These are phyloP conservation scores for Ciborinia camelliae DNA, from an alignment of 2,329 filamentous ascomycete species.

Conservation along the genomic window DNA sequence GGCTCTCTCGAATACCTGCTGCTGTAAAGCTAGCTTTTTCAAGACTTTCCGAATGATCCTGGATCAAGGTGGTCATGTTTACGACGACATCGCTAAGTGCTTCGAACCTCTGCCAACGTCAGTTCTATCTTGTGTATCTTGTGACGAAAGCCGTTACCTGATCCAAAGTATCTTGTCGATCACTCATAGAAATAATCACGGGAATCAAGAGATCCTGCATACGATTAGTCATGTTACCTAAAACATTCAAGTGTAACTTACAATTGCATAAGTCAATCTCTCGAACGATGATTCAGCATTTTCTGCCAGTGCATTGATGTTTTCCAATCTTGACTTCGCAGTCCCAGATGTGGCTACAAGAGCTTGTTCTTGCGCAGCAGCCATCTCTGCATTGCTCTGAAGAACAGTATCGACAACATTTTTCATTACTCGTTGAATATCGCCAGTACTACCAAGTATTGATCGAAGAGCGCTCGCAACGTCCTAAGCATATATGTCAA, in stretches of 20 bases:
- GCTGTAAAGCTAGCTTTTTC: conserved; percentile 28
- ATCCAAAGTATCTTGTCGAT: conserved; percentile 30
- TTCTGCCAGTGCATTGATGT: conserved; percentile 28
- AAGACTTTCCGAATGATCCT: conserved; percentile 29
- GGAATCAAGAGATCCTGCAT: conserved; percentile 25
- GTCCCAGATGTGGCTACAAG: conserved; percentile 26
- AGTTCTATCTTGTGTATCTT: not conserved
- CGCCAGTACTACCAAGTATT: conserved; percentile 19
- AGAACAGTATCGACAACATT: conserved; percentile 22
- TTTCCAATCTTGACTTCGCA: conserved; percentile 25
- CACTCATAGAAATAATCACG: conserved; percentile 25
- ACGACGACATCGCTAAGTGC: conserved; percentile 23
- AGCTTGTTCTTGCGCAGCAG: conserved; percentile 32
- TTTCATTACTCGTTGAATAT: conserved; percentile 25
- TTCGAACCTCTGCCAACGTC: conserved; percentile 27
- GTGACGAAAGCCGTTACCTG: conserved; percentile 22
- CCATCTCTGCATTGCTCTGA: conserved; percentile 33
- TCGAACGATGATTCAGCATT: conserved; percentile 26
- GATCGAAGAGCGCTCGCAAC: conserved; percentile 14
- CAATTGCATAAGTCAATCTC: conserved; percentile 26
- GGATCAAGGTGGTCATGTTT: conserved; percentile 32
- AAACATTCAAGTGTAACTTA: conserved; percentile 17
- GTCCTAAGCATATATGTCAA: not conserved
- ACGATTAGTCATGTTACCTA: conserved; percentile 16
- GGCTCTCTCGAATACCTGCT: conserved; percentile 28